Evolutionary conservation across 345 rosid genomes (phyloP).

Genomic region (Cardiospermum halicacabum): DNA sequence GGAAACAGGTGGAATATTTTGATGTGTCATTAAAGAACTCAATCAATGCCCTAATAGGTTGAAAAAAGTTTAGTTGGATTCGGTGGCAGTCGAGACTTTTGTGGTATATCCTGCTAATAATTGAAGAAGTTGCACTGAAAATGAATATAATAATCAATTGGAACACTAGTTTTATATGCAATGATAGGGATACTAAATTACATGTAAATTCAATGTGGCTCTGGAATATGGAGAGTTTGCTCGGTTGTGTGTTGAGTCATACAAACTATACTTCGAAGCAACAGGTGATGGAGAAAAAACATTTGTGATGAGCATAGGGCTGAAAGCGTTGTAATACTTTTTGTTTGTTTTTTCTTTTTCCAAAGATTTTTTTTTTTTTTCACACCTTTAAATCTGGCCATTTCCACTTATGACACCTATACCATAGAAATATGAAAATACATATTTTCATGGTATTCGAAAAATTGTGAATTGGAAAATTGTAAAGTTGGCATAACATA

Average conservation of each 20-base stretch:
- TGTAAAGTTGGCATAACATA: no score
- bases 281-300: neutral
- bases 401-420: no score
- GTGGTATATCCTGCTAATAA: neutral
- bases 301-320: no score
- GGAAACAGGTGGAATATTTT: neutral
- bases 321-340: no score
- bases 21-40: neutral
- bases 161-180: neutral
- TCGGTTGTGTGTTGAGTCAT: neutral
- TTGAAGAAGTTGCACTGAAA: neutral
- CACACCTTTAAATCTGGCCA: no score
- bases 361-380: no score
- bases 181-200: no score
- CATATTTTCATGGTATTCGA: no score
- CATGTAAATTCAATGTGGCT: neutral
- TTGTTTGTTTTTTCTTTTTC: no score
- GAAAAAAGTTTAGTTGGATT: neutral
- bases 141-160: neutral
- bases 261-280: neutral
- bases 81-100: neutral
- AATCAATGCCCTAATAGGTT: neutral
- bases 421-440: no score
- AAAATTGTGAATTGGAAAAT: no score
- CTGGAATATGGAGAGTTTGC: neutral